Base-by-base conservation (phyloP, 2,329 filamentous ascomycete species). In the Blastomyces gilchristii region DNA sequence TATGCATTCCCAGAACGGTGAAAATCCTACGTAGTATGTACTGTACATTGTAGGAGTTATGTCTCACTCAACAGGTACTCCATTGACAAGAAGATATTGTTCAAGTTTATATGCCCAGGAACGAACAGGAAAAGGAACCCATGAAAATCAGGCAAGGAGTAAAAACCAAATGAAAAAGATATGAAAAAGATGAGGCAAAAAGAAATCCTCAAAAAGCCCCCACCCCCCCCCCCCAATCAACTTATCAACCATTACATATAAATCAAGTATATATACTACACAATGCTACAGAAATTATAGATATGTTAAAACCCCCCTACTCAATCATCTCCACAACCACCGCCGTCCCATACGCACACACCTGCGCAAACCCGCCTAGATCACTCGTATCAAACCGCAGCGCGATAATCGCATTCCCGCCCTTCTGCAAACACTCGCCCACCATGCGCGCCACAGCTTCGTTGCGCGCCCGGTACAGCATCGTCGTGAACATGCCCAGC, bases 291-390 rank as follows among this genome's bases (percentile, higher is more conserved):
- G 5, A 31, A 2, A 31, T 31, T 45, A 45, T 45, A 45, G 7
- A 16, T 14, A 43, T 16, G 18, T 18, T 14, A 18, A n/a, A 8
- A 0, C n/a, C n/a, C 1, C 45, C 5, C 54, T 58, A 43, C 54
- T 83, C 79, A 62, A 85, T 71, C 75, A 81, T 84, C 73, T 85
- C 82, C 34, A 85, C 77, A 14, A 83, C 67, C 60, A 79, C 82
- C 2, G 83, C 84, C 3, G 83, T 86, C 2, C 84, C 83, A 69
- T 85, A 86, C 0, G 83, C 83, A 64, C 82, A 83, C 50, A 83
- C 81, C 73, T 85, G 83, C 2, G 82, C 81, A 68, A 82, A 85
- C 1, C 80, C 79, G 37, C 78, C 80, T 66, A 85, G 72, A 64
- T 83, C 82, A 4, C 79, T 79, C 1, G 81, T 77, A 68, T 86